Evolutionary conservation across 805 yeast species (phyloP).

Genomic region (Kodamaea fukazawae): DNA sequence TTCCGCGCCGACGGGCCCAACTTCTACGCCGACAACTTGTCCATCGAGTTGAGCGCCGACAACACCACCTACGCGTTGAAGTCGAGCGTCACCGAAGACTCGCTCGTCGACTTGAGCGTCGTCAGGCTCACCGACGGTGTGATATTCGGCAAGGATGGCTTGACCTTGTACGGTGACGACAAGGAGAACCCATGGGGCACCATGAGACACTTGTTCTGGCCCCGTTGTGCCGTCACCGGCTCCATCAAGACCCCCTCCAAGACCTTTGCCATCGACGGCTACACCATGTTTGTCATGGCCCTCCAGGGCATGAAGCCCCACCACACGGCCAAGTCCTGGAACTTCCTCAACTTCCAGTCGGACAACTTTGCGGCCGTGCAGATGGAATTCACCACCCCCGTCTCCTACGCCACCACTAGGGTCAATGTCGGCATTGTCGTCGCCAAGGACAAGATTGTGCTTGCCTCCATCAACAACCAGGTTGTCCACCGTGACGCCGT

Average conservation of each 20-base stretch:
- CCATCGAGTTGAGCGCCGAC: slow-evolving; percentile 59
- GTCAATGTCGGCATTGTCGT: slow-evolving; percentile 79
- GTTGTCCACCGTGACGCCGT: slow-evolving; percentile 50
- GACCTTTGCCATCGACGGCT: slow-evolving; percentile 42
- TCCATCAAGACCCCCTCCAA: slow-evolving; percentile 39
- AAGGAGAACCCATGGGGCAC: slow-evolving; percentile 89
- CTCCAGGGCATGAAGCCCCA: slow-evolving; percentile 99
- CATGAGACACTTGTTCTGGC: slow-evolving; percentile 97
- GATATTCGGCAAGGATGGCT: slow-evolving; percentile 86
- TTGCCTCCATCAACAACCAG: slow-evolving; percentile 63
- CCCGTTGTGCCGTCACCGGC: slow-evolving; percentile 75
- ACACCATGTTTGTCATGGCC: slow-evolving; percentile 90
- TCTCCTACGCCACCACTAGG: slow-evolving; percentile 76
- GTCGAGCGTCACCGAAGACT: slow-evolving; percentile 65
- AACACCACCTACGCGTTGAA: slow-evolving; percentile 48
- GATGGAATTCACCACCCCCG: slow-evolving; percentile 96
- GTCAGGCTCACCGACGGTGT: slow-evolving; percentile 70
- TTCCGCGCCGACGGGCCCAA: slow-evolving; percentile 70
- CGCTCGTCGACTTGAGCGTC: slow-evolving; percentile 67
- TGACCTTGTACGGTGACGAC: slow-evolving; percentile 84
- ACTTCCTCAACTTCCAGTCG: slow-evolving; percentile 86
- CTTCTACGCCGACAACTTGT: slow-evolving; percentile 73
- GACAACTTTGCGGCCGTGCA: slow-evolving; percentile 68
- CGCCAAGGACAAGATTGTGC: slow-evolving; percentile 57
- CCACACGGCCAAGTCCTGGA: slow-evolving; percentile 98